Evolutionary conservation across 2,329 filamentous ascomycete species (phyloP).

Genomic region (Phoma herbarum): DNA sequence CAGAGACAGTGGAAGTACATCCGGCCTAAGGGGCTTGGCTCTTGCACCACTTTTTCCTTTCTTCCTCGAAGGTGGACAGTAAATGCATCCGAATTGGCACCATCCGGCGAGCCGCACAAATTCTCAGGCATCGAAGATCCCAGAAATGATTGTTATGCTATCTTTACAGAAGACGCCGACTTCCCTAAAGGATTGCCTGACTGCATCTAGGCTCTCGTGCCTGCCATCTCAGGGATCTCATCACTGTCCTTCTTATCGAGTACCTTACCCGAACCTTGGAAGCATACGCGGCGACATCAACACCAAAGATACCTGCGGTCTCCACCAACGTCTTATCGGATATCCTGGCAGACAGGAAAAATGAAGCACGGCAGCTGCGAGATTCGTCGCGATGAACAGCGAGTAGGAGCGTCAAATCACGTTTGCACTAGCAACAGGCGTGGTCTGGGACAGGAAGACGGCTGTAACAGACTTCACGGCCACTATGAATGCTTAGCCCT

Average conservation of each 20-base stretch:
- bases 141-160: too few species aligned
- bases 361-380: neutral
- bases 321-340: neutral
- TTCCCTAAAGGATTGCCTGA: neutral
- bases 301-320: neutral
- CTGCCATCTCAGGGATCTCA: neutral
- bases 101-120: too few species aligned
- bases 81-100: neutral
- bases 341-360: neutral
- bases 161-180: neutral
- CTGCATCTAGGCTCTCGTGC: neutral
- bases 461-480: neutral
- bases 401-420: neutral
- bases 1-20: too few species aligned
- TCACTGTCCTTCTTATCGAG: conserved; percentile 1
- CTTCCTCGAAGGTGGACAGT: too few species aligned
- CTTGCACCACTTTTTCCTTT: too few species aligned
- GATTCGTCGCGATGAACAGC: neutral
- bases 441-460: neutral
- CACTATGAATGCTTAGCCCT: neutral
- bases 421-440: neutral
- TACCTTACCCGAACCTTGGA: conserved; percentile 1
- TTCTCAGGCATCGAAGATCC: too few species aligned
- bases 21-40: too few species aligned
- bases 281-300: neutral